These are phyloP conservation scores for Cokeromyces recurvatus DNA, from an alignment of 371 early-diverging fungal genomes.

Conservation along the genomic window DNA sequence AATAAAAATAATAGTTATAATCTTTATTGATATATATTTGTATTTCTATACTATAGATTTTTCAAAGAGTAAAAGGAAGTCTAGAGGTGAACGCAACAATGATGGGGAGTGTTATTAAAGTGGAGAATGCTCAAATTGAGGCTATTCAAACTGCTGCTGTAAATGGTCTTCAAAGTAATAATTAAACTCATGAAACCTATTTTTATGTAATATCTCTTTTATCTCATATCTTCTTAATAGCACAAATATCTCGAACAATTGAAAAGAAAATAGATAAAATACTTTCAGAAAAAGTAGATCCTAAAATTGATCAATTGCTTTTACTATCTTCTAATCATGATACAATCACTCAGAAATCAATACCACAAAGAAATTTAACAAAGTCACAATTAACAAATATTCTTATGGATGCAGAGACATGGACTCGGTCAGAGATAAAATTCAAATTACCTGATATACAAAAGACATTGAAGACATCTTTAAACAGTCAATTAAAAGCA, in stretches of 20 bases:
- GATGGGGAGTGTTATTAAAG: not conserved
- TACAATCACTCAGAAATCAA: no score
- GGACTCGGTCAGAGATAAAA: not conserved
- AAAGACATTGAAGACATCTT: not conserved
- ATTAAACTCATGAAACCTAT: not conserved
- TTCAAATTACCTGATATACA: not conserved
- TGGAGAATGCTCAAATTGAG: not conserved
- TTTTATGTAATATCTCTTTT: not conserved
- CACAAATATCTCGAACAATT: not conserved
- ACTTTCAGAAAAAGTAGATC: not conserved
- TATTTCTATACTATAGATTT: no score
- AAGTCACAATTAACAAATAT: not conserved
- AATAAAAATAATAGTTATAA: not conserved
- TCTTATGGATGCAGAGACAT: not conserved
- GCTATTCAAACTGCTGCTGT: conserved; percentile 3
- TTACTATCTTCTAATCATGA: not conserved
- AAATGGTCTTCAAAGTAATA: not conserved
- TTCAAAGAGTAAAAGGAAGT: conserved; percentile 2
- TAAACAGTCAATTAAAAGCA: conserved; percentile 2
- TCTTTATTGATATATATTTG: not conserved
- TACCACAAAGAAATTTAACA: not conserved
- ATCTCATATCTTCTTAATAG: not conserved
- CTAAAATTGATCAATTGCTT: not conserved
- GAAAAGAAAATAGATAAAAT: conserved; percentile 3
- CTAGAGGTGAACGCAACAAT: not conserved